A percentile compares a stretch with the other conserved stretches of the same genome.
phyloP scores from a whole-genome alignment of 768 basidiomycete species.

The Boletus subcaerulescens region DNA sequence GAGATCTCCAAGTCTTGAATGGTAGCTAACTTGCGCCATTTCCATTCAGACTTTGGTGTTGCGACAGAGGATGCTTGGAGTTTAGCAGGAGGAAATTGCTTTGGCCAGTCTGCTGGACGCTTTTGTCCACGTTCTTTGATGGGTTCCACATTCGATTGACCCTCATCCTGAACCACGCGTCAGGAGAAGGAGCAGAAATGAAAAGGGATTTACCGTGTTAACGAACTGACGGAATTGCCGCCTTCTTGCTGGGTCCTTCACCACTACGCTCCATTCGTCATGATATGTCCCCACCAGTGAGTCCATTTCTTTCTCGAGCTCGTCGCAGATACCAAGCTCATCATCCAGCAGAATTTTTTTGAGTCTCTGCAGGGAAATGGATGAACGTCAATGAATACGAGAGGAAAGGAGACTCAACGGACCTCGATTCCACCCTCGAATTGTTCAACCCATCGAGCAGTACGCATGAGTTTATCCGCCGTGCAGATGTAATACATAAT shows the following conservation, averaged over 20 bases:
- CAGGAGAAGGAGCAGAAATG: not conserved
- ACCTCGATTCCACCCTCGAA: constrained; percentile 69
- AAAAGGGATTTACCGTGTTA: constrained; percentile 44
- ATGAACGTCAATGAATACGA: not conserved
- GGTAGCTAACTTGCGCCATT: constrained; percentile 51
- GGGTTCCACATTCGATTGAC: constrained; percentile 35
- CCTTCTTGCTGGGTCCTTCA: constrained; percentile 48
- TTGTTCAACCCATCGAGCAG: constrained; percentile 69
- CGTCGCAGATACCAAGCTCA: constrained; percentile 66
- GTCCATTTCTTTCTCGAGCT: constrained; percentile 66
- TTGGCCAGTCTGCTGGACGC: constrained; percentile 69
- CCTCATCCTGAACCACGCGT: constrained; percentile 1
- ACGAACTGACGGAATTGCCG: constrained; percentile 61
- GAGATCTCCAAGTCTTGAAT: constrained; percentile 48
- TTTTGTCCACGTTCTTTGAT: constrained; percentile 60
- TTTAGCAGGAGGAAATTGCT: constrained; percentile 48
- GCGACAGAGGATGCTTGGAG: constrained; percentile 38
- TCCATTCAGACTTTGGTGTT: constrained; percentile 51
- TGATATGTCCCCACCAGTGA: constrained; percentile 61
- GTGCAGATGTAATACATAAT: constrained; percentile 69
- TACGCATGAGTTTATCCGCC: constrained; percentile 68
- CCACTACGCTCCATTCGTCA: constrained; percentile 69
- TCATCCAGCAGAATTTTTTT: constrained; percentile 65
- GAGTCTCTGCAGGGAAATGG: constrained; percentile 43
- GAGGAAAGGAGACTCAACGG: not conserved